Percentiles rank a stretch among this genome's conserved stretches.
Evolutionary conservation across 2,329 filamentous ascomycete species (phyloP).

Genomic region (Epichloe elymi): DNA sequence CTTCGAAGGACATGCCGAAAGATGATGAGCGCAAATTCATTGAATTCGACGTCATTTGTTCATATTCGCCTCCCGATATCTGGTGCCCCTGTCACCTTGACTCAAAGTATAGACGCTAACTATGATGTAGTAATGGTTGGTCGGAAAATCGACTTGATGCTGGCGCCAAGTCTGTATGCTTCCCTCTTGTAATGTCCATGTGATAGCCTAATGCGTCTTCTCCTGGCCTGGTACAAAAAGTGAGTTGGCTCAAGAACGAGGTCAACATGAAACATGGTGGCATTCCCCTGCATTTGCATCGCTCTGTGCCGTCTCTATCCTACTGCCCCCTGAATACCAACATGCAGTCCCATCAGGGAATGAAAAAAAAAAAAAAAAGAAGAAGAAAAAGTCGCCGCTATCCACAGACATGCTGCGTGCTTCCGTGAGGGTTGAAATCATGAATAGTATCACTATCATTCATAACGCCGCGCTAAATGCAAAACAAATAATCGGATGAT

Average conservation of each 20-base stretch:
- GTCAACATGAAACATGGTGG: too few relatives aligned
- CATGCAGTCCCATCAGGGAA: too few relatives aligned
- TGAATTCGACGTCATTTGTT: neutral
- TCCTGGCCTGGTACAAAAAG: neutral
- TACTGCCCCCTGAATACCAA: neutral
- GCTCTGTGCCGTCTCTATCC: neutral
- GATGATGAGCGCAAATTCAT: too few relatives aligned
- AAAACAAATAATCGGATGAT: neutral
- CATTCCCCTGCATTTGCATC: neutral
- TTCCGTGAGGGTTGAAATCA: neutral
- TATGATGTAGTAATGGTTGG: too few relatives aligned
- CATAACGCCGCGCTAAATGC: conserved; percentile 6
- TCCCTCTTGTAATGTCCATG: too few relatives aligned
- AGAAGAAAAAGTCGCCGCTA: neutral
- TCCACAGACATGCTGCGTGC: too few relatives aligned
- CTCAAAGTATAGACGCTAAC: neutral
- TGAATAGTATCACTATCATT: conserved; percentile 1
- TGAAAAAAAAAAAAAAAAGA: neutral
- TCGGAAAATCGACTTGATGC: too few relatives aligned
- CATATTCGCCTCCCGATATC: neutral
- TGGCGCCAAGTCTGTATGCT: too few relatives aligned
- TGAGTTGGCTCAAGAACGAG: neutral
- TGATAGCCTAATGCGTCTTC: too few relatives aligned
- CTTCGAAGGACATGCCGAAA: neutral
- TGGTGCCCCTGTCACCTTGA: neutral